Base-by-base conservation (phyloP, 306 rosid genomes). In the Chamaecrista fasciculata region DNA sequence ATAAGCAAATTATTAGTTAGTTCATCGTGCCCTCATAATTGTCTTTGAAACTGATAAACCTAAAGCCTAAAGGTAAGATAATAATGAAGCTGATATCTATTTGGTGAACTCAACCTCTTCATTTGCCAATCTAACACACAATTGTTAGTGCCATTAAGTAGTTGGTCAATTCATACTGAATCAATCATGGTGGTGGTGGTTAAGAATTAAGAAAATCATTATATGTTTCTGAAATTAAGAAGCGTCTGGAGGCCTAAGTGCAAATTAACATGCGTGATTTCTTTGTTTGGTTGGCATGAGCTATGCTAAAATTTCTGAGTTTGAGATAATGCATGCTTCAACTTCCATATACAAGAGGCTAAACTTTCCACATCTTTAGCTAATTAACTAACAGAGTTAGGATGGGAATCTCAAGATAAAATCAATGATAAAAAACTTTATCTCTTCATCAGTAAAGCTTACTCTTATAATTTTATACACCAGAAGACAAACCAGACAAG, bases 151-250 rank as follows among this genome's bases (percentile, higher is more conserved):
- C 67, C 69, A 55, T 40, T 56, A 66, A 66, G 78, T 71, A 65
- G 53, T 69, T 65, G 62, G 37, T 24, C 62, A 78, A 36, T 53
- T 73, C 40, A 44, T 42, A 33, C 37, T 62, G 43, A 46, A 63
- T 52, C 75, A 68, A 74, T 66, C 37, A 76, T 71, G 29, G 72
- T 16, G 87, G 84, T 25, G 83, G 82, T 77, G 23, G 85, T 36
- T 34, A n/a, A n/a, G n/a, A n/a, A 5, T 79, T 79, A 74, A 68
- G 72, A 76, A 51, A 67, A 75, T 74, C 64, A 83, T 64, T 63
- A 31, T 31, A 56, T 20, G 61, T 50, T 51, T 67, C 51, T 60
- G 79, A 74, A 75, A 63, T 42, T 10, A 19, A 4, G 60, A 75
- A 77, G 55, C 19, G n/a, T 70, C 26, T 28, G 46, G 44, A 70